Evolutionary conservation across 129 eudicot genomes (phyloP), one percentile per base, ranked within the genome.

Genomic region (Ambrosia artemisiifolia): DNA sequence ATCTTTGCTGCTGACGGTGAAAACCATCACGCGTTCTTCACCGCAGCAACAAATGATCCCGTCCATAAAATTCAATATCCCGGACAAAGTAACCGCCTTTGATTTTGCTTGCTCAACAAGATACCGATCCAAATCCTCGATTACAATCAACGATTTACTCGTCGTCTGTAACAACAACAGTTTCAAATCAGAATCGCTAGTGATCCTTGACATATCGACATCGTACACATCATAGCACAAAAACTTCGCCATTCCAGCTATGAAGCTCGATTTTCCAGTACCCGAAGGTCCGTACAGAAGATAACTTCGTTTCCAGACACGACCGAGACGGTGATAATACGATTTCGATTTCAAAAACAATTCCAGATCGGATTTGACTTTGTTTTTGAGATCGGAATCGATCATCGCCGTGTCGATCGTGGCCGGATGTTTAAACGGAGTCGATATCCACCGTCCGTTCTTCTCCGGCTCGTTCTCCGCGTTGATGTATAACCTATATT

Each of bases 21-120:
- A 89, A 6, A 93, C 92, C 98, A 93, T 89, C 9, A 93, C 85
- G 3, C 98, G 84, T 20, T 93, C 98, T 51, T 93, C 98, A 6
- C 98, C 91, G 61, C 96, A 93, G 60, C 93, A 59, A 1, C 87
- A 82, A 30, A 87, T 71, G 9, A 93, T 82, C 35, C 98, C 98
- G 62, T 93, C 98, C 98, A 93, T 93, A 77, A 93, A 93, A 24
- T 93, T 89, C 3, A 85, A 59, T 46, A 93, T 53, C 4, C 92
- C 91, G 0, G 89, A 71, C n/a, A 82, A 71, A 65, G 88, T 88
- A 61, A 85, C 77, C 16, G 81, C 75, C 65, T 81, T 78, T 38
- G 91, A 82, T 75, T 83, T 83, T 65, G 74, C 87, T 70, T 83
- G 80, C 63, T 76, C 87, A 2, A 30, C 49, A 61, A 89, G 64